phyloP scores from a whole-genome alignment of 192 early-diverging fungal genomes.

The Gamsiella multidivaricata region DNA sequence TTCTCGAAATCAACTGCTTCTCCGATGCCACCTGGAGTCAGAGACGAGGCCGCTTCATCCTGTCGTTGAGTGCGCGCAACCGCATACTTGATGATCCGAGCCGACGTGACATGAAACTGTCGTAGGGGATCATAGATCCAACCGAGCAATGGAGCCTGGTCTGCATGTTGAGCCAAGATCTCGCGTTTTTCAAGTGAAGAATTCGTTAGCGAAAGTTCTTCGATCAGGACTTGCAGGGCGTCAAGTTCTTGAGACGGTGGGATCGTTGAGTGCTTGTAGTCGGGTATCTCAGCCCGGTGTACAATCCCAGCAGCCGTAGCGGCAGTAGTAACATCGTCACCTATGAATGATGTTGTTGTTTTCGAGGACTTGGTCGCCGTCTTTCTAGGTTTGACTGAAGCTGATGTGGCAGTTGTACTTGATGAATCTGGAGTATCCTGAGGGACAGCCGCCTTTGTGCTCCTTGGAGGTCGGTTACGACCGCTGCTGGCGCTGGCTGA shows the following conservation, averaged over 20 bases:
- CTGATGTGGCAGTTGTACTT: neutral
- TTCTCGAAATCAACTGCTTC: neutral
- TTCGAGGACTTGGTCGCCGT: neutral
- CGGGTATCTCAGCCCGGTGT: too few relatives aligned
- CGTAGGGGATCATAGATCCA: constrained; percentile 46
- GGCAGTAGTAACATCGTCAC: too few relatives aligned
- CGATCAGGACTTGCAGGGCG: constrained; percentile 18
- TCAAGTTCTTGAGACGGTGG: constrained; percentile 23
- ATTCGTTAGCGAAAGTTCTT: constrained; percentile 28
- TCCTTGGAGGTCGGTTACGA: neutral
- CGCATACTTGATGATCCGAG: constrained; percentile 21
- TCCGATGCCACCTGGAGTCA: neutral
- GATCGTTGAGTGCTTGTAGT: constrained; percentile 15
- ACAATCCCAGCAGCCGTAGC: too few relatives aligned
- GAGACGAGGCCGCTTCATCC: too few relatives aligned
- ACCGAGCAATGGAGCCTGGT: constrained; percentile 25
- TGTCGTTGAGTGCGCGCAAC: constrained; percentile 18
- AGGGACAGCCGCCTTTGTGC: neutral
- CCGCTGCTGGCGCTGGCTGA: neutral
- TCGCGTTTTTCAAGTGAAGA: constrained; percentile 9
- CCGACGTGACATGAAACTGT: constrained; percentile 18
- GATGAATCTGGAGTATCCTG: neutral
- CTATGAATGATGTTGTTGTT: neutral
- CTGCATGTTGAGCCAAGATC: constrained; percentile 14
- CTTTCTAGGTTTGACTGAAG: neutral